A percentile compares a stretch with the other conserved stretches of the same genome.
Conservation (phyloP, 139 green algal genomes). For the Chlorella sp. region DNA sequence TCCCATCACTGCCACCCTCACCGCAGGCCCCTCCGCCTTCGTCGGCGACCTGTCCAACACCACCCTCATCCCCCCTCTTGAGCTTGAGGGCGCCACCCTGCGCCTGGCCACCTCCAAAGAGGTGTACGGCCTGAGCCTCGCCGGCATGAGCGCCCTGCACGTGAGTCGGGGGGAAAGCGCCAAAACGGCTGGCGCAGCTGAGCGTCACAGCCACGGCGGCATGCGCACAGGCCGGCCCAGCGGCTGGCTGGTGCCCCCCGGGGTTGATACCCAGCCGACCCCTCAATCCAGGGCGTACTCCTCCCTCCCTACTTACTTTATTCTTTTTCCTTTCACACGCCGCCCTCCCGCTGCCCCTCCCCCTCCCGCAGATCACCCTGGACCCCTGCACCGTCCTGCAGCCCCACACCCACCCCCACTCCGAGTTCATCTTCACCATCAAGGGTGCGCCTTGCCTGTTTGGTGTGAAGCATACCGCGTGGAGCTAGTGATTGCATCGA, state of each 20-base stretch:
- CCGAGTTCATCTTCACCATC: neutral
- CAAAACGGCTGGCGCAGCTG: neutral
- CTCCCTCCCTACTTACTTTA: neutral
- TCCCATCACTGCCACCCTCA: neutral
- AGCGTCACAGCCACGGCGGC: neutral
- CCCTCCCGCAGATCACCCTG: conserved; percentile 1
- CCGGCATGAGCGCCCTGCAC: conserved; percentile 4
- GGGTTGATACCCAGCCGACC: too few species aligned
- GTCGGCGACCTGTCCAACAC: neutral
- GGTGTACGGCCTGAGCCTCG: neutral
- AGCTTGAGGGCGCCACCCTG: conserved; percentile 8
- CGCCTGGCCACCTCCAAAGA: neutral
- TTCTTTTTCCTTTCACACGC: too few species aligned
- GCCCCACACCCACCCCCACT: conserved; percentile 19
- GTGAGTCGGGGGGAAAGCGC: neutral
- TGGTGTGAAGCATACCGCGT: too few species aligned
- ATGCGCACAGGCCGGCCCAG: too few species aligned
- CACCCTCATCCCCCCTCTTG: neutral
- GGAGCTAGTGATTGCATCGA: too few species aligned
- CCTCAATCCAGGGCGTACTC: neutral
- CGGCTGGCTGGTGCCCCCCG: too few species aligned
- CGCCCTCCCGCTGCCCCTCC: neutral
- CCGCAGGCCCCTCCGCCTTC: neutral
- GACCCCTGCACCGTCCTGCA: conserved; percentile 23
- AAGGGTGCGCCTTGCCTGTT: neutral